These are phyloP conservation scores for Mrakia hoshinonis DNA, from an alignment of 768 basidiomycete genomes.

Conservation along the genomic window DNA sequence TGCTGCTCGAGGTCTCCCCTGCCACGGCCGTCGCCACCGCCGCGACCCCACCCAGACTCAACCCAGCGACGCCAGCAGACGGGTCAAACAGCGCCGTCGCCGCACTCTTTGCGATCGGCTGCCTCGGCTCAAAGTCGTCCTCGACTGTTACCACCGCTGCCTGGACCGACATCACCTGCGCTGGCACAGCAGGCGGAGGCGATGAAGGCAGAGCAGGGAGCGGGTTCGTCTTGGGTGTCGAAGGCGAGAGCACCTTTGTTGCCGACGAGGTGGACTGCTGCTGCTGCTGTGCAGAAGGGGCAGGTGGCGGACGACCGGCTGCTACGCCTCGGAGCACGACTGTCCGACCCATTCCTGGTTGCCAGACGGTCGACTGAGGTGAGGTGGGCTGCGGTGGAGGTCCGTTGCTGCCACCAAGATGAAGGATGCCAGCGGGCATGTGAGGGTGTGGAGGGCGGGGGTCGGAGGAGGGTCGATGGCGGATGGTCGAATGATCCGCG, in stretches of 20 bases:
- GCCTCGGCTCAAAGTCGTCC: constrained; percentile 24
- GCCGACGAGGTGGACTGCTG: background rate
- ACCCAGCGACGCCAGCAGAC: constrained; percentile 1
- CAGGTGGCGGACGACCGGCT: background rate
- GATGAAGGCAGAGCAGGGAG: background rate
- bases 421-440: background rate
- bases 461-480: background rate
- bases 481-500: background rate
- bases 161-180: background rate
- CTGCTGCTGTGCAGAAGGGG: background rate
- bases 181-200: background rate
- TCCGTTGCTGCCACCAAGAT: background rate
- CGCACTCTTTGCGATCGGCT: constrained; percentile 1
- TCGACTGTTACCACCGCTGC: background rate
- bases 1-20: background rate
- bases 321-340: constrained; percentile 3
- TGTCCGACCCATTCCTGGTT: background rate
- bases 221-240: constrained; percentile 1
- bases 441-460: background rate
- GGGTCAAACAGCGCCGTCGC: constrained; percentile 20
- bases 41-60: background rate
- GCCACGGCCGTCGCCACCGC: background rate
- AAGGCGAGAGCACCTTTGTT: background rate
- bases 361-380: background rate
- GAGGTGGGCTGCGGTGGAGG: background rate